phyloP scores from a whole-genome alignment of 345 rosid genomes.

The Hibiscus syriacus region DNA sequence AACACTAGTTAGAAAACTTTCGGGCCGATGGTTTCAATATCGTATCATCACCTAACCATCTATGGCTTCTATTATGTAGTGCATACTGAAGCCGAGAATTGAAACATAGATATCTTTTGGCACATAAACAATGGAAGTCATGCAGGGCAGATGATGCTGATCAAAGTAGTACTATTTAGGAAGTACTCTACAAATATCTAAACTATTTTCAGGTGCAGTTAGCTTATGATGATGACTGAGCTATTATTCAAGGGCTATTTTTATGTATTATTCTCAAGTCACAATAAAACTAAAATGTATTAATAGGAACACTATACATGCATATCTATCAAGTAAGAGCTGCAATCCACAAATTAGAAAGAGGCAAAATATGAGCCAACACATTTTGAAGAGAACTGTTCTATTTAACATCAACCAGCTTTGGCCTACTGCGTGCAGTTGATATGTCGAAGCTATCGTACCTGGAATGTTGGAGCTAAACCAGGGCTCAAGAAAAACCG shows the following conservation, averaged over 20 bases:
- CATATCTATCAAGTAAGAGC: too few species aligned
- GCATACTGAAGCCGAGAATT: background rate
- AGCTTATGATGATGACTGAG: background rate
- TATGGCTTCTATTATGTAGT: background rate
- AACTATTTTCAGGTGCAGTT: background rate
- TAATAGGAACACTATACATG: too few species aligned
- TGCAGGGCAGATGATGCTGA: background rate
- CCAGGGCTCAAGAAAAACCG: conserved; percentile 90
- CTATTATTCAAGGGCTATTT: too few species aligned
- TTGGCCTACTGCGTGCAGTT: background rate
- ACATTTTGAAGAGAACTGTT: too few species aligned
- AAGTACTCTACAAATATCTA: background rate
- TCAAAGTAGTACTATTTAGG: background rate
- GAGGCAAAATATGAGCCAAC: too few species aligned
- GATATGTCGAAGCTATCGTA: conserved; percentile 16
- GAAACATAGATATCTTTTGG: background rate
- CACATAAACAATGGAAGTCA: background rate
- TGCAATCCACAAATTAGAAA: too few species aligned
- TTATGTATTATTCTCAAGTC: too few species aligned
- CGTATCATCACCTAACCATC: background rate
- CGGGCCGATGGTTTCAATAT: background rate
- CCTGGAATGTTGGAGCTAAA: conserved; percentile 97
- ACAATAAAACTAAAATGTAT: too few species aligned
- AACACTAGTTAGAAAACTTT: background rate
- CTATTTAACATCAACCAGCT: too few species aligned